These are phyloP conservation scores for Colletotrichum sp. DNA, from an alignment of 2,329 filamentous ascomycete species.

Conservation along the genomic window DNA sequence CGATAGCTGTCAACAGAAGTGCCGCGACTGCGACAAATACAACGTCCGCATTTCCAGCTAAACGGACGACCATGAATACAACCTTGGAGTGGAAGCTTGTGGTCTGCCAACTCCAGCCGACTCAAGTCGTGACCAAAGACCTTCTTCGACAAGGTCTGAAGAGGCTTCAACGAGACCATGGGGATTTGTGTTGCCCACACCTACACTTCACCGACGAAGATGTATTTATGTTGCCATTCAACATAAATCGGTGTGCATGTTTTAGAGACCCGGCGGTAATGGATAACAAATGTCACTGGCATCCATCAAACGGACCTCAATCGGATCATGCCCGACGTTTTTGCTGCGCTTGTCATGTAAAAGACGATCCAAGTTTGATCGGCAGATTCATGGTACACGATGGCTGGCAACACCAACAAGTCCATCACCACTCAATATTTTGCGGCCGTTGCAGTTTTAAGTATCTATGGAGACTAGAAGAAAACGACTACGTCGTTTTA, in stretches of 20 bases:
- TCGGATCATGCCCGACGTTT: neutral
- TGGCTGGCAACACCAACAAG: neutral
- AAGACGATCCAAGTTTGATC: neutral
- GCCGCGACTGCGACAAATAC: neutral
- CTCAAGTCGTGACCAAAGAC: neutral
- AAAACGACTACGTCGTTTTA: neutral
- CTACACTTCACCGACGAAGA: neutral
- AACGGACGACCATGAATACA: neutral
- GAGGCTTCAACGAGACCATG: neutral
- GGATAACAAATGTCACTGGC: neutral
- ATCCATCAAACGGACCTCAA: neutral
- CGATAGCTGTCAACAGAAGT: neutral
- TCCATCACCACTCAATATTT: neutral
- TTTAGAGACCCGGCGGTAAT: neutral
- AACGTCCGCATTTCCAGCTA: neutral
- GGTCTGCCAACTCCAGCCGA: neutral
- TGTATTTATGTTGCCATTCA: neutral
- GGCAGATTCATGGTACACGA: neutral
- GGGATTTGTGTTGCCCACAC: neutral
- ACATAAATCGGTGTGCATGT: neutral
- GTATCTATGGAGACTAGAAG: neutral
- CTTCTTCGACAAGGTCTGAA: neutral
- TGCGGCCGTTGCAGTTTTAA: neutral
- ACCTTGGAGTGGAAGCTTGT: neutral
- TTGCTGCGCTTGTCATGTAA: neutral